phyloP scores from a whole-genome alignment of 2,329 filamentous ascomycete genomes.

The Trichoderma asperellum region DNA sequence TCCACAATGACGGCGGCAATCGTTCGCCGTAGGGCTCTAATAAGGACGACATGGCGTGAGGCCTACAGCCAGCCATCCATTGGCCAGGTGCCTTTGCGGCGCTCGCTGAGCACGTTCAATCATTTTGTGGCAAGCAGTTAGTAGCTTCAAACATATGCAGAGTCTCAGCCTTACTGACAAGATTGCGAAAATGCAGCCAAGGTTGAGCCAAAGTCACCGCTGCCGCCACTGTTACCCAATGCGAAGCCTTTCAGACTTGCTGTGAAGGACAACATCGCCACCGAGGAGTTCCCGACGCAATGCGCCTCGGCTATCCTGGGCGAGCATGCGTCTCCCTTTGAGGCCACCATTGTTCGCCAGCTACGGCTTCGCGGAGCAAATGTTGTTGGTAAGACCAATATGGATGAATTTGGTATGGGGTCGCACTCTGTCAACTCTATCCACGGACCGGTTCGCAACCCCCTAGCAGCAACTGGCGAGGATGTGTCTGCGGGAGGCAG shows the following conservation, averaged over 20 bases:
- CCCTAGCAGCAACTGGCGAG: constrained; percentile 41
- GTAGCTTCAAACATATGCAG: constrained; percentile 17
- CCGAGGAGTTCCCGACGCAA: constrained; percentile 69
- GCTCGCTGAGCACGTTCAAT: constrained; percentile 41
- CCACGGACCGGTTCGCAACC: constrained; percentile 66
- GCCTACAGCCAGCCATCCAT: not conserved
- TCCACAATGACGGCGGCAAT: constrained; percentile 41
- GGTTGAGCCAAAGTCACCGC: constrained; percentile 20
- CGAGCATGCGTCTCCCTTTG: constrained; percentile 74
- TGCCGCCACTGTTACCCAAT: constrained; percentile 32
- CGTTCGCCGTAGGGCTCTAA: constrained; percentile 33
- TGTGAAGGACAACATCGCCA: constrained; percentile 79
- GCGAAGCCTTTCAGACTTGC: constrained; percentile 54
- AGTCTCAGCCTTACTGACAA: constrained; percentile 1
- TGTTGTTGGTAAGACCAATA: constrained; percentile 80
- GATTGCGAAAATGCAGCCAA: constrained; percentile 26
- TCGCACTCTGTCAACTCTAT: constrained; percentile 76
- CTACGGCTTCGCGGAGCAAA: constrained; percentile 65
- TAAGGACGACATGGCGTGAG: constrained; percentile 14
- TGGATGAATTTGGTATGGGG: constrained; percentile 97
- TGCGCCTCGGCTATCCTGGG: constrained; percentile 77
- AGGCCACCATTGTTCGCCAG: constrained; percentile 77
- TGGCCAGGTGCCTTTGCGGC: constrained; percentile 33
- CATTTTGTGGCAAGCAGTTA: constrained; percentile 44
- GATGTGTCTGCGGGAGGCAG: constrained; percentile 78